Conservation (phyloP, 1,284 basidiomycete species). For the Stereum hirsutum region DNA sequence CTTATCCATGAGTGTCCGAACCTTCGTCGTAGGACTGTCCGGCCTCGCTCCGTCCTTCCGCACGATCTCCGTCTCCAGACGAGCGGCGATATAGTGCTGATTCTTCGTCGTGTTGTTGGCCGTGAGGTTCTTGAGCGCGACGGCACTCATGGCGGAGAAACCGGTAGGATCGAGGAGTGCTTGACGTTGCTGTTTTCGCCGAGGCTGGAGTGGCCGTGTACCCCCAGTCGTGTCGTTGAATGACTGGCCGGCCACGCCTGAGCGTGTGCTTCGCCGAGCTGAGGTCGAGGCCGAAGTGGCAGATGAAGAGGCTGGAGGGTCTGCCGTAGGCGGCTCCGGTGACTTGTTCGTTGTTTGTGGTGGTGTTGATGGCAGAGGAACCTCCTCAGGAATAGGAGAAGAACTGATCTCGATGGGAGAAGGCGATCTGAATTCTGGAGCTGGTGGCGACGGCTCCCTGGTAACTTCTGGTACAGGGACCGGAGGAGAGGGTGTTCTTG, state of each 20-base stretch:
- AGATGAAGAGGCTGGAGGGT: not conserved
- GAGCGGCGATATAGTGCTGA: constrained; percentile 51
- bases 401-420: not conserved
- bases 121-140: constrained; percentile 60
- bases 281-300: not conserved
- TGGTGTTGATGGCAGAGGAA: not conserved
- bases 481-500: not conserved
- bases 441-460: not conserved
- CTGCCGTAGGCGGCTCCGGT: constrained; percentile 2
- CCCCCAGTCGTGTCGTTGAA: constrained; percentile 28
- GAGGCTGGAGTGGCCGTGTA: constrained; percentile 25
- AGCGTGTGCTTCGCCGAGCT: constrained; percentile 40
- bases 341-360: not conserved
- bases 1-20: constrained; percentile 61
- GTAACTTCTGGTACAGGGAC: not conserved
- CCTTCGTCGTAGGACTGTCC: constrained; percentile 70
- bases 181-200: constrained; percentile 25
- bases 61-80: constrained; percentile 58
- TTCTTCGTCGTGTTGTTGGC: constrained; percentile 61
- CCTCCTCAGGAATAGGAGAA: constrained; percentile 1
- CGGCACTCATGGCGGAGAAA: constrained; percentile 55
- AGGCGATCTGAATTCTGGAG: no score
- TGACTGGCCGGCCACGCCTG: constrained; percentile 34
- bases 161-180: constrained; percentile 29
- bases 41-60: constrained; percentile 64